Percentiles rank a stretch among this genome's conserved stretches.
Evolutionary conservation across 495 filamentous ascomycete genomes (phyloP).

Genomic region (Hypoxylon lienhwacheense): DNA sequence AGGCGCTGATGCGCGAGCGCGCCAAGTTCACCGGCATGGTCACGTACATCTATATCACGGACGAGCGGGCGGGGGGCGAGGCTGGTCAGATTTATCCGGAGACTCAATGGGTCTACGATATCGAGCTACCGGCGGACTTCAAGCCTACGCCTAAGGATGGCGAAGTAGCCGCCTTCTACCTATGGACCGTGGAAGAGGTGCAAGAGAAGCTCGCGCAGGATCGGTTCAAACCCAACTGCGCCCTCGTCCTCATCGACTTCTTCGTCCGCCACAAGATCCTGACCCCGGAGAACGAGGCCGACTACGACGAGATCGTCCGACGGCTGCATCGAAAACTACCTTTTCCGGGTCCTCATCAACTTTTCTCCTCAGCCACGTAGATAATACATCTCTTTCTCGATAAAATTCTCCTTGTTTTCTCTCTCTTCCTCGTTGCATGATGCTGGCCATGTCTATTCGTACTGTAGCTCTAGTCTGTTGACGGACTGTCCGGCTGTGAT

Average conservation of each 20-base stretch:
- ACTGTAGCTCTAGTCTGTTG: conserved; percentile 11
- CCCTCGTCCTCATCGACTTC: conserved; percentile 82
- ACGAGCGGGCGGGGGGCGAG: conserved; percentile 79
- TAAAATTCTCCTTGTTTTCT: neutral
- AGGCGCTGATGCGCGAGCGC: conserved; percentile 61
- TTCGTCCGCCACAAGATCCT: conserved; percentile 84
- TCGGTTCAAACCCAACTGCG: conserved; percentile 94
- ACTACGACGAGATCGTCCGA: conserved; percentile 75
- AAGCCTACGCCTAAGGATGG: conserved; percentile 75
- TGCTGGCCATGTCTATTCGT: conserved; percentile 1
- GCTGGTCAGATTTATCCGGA: conserved; percentile 87
- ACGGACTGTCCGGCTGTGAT: conserved; percentile 6
- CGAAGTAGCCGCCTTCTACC: conserved; percentile 84
- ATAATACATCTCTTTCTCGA: neutral
- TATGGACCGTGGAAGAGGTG: conserved; percentile 75
- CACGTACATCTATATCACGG: conserved; percentile 83
- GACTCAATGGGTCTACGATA: conserved; percentile 87
- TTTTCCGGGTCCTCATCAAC: conserved; percentile 70
- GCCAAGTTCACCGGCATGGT: conserved; percentile 67
- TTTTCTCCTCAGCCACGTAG: conserved; percentile 21
- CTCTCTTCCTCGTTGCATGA: neutral
- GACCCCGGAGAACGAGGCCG: conserved; percentile 76
- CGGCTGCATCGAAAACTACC: conserved; percentile 78
- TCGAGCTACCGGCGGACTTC: conserved; percentile 71
- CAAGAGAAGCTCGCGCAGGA: conserved; percentile 67